Evolutionary conservation across 2,329 filamentous ascomycete species (phyloP).

Genomic region (Cryphonectria nitschkei): DNA sequence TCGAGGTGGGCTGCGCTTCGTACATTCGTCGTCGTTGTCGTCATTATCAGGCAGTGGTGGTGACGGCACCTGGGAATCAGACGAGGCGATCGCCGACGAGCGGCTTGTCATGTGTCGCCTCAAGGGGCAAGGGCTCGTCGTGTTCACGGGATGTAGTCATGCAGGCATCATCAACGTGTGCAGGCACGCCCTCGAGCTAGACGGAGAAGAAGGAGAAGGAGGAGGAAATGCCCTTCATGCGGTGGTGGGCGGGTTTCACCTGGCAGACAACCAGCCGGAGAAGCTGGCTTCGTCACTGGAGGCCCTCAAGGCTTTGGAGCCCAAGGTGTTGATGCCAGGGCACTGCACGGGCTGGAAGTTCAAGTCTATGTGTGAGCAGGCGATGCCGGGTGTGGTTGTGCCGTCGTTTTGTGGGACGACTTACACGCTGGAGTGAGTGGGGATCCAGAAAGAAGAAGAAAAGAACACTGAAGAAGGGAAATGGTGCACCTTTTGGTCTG

Average conservation of each 20-base stretch:
- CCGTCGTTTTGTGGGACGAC: constrained; percentile 55
- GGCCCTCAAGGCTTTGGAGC: constrained; percentile 52
- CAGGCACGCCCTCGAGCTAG: constrained; percentile 48
- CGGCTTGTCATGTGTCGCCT: constrained; percentile 57
- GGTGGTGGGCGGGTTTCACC: constrained; percentile 57
- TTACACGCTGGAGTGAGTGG: constrained; percentile 29
- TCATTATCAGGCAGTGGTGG: no score
- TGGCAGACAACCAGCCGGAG: constrained; percentile 49
- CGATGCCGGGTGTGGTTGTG: constrained; percentile 53
- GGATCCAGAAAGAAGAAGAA: background rate
- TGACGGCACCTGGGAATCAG: constrained; percentile 48
- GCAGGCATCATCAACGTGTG: constrained; percentile 57
- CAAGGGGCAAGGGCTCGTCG: constrained; percentile 55
- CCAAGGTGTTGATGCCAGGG: constrained; percentile 54
- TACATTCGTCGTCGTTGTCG: constrained; percentile 34
- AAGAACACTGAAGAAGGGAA: background rate
- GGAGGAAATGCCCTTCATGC: constrained; percentile 47
- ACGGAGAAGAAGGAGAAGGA: constrained; percentile 2
- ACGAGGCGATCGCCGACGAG: constrained; percentile 56
- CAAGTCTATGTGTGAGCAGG: constrained; percentile 55
- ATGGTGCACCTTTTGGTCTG: no score
- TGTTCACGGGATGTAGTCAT: constrained; percentile 61
- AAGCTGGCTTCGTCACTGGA: constrained; percentile 49
- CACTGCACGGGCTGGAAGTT: constrained; percentile 61
- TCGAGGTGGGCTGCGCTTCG: constrained; percentile 48